Base-by-base conservation (phyloP, 1,284 basidiomycete genomes). In the Ganoderma leucocontextum region DNA sequence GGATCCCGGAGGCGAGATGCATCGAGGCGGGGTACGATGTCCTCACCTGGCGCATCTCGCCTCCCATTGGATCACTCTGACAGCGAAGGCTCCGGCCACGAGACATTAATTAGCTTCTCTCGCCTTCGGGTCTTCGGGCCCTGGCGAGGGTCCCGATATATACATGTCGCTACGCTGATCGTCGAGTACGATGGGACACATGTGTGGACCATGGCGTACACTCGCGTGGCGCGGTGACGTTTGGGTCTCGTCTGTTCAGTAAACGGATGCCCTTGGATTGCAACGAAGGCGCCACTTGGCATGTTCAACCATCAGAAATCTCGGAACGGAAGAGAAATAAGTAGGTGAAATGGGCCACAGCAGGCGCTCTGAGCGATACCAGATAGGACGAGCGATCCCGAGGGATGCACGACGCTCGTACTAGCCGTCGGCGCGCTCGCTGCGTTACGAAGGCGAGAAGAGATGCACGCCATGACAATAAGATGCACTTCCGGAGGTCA, bases 71-170 rank as follows among this genome's bases (percentile, higher is more conserved):
- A 35, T 9, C 52, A 22, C 17, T 17, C 12, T 36, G 55, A 35
- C 55, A n/a, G 55, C 33, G 55, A 58, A 58, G 55, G 35, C n/a
- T 1, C 22, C 22, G 7, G 36, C 36, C 22, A 39, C 36, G 47
- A 52, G 47, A 52, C 7, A 41, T 60, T 39, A 39, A 60, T 41
- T 39, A n/a, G 13, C 58, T 60, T 60, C 58, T 58, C 35, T 60
- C 38, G 13, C 39, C 58, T 60, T 39, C 58, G 39, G 58, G 36
- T 60, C 58, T 39, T 60, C 58, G 58, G 58, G n/a, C 58, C 58
- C 58, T 60, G 38, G 38, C 25, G 22, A 41, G 39, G 58, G 38
- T 41, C 36, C 38, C 22, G 13, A n/a, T 39, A 60, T 58, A 38
- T 17, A 19, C 22, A 41, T 5, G 38, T 38, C n/a, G 38, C 58